phyloP scores from a whole-genome alignment of 2,329 filamentous ascomycete genomes.

The Anthostomella pinea region DNA sequence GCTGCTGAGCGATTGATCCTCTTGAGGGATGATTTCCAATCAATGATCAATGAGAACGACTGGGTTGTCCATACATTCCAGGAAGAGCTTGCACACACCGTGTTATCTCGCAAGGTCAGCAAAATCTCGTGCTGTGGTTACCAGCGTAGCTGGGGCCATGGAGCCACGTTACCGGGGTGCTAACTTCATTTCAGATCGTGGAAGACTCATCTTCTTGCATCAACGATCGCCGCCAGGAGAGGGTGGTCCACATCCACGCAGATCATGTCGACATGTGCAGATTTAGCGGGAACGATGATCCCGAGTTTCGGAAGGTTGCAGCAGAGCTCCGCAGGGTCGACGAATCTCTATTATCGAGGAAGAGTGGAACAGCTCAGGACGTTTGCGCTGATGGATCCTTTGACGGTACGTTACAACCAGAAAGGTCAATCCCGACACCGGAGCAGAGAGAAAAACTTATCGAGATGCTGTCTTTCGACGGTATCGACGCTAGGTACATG shows the following conservation, averaged over 20 bases:
- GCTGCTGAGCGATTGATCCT: slow-evolving; percentile 3
- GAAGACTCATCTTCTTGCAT: slow-evolving; percentile 11
- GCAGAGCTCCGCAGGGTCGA: slow-evolving; percentile 3
- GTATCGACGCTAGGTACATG: slow-evolving; percentile 35
- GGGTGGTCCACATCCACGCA: slow-evolving; percentile 6
- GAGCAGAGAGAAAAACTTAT: not conserved
- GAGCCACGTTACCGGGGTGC: not conserved
- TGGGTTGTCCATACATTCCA: slow-evolving; percentile 14
- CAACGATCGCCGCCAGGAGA: slow-evolving; percentile 6
- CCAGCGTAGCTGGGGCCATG: too few relatives aligned
- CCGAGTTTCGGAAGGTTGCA: slow-evolving; percentile 8
- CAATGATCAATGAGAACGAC: slow-evolving; percentile 3
- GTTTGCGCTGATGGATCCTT: too few relatives aligned
- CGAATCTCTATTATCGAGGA: not conserved
- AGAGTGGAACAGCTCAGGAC: too few relatives aligned
- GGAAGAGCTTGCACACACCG: slow-evolving; percentile 5
- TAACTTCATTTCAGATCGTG: slow-evolving; percentile 4
- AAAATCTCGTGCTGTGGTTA: too few relatives aligned
- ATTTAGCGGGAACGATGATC: slow-evolving; percentile 7
- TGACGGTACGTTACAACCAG: too few relatives aligned
- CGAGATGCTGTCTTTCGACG: slow-evolving; percentile 4
- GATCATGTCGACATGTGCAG: slow-evolving; percentile 13
- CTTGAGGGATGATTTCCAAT: slow-evolving; percentile 6
- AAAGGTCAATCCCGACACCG: too few relatives aligned
- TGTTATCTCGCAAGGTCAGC: slow-evolving; percentile 7